phyloP scores from a whole-genome alignment of 805 yeast species.

The Vanderwaltozyma yarrowii region DNA sequence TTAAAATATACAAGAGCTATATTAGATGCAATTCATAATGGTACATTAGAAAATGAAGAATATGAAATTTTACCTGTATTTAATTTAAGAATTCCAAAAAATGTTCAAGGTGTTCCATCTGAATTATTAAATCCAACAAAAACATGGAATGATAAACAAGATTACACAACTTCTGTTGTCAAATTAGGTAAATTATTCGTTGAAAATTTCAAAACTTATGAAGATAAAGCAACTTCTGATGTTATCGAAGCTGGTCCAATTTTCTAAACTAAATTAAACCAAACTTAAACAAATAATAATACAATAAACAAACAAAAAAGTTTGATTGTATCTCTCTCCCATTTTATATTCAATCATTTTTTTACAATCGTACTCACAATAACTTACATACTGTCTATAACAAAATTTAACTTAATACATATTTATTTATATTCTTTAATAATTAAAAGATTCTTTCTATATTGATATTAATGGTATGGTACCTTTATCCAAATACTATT shows the following conservation, averaged over 20 bases:
- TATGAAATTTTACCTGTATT: conserved; percentile 80
- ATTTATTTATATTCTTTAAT: too few species aligned
- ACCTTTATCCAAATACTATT: too few species aligned
- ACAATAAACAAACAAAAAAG: background rate
- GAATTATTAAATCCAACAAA: conserved; percentile 80
- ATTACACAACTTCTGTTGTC: conserved; percentile 42
- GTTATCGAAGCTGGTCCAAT: conserved; percentile 89
- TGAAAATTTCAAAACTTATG: conserved; percentile 80
- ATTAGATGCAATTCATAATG: conserved; percentile 88
- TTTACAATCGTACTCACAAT: too few species aligned
- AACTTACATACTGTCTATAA: background rate
- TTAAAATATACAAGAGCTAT: conserved; percentile 96
- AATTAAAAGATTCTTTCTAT: too few species aligned
- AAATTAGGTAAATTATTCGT: conserved; percentile 67
- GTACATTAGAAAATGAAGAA: conserved; percentile 68
- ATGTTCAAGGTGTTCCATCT: conserved; percentile 65
- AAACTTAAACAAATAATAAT: background rate
- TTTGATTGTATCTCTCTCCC: too few species aligned
- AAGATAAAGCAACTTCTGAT: conserved; percentile 72
- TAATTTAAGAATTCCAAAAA: conserved; percentile 77
- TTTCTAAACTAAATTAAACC: background rate
- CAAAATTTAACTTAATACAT: background rate
- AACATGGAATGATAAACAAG: conserved; percentile 50
- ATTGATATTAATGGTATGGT: too few species aligned
- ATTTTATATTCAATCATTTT: too few species aligned